phyloP scores from a whole-genome alignment of 257 asterid genomes.

The Primulina eburnea region DNA sequence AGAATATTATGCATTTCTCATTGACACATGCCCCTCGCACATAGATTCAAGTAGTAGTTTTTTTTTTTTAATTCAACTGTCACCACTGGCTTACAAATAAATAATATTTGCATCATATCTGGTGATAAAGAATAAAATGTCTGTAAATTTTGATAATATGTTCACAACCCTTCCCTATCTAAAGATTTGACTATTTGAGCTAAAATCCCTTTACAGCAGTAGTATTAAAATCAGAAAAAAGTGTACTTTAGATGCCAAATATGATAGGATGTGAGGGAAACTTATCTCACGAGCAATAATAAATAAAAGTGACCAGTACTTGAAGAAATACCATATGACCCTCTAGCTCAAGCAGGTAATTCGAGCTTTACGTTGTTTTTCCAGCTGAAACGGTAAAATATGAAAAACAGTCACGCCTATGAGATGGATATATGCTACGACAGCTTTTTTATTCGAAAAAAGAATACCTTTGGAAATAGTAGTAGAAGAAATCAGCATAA shows the following conservation, averaged over 20 bases:
- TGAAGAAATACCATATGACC: slow-evolving; percentile 1
- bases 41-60: no score
- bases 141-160: background rate
- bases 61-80: no score
- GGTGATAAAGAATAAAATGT: no score
- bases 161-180: background rate
- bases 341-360: slow-evolving; percentile 56
- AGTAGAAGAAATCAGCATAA: slow-evolving; percentile 85
- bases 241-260: background rate
- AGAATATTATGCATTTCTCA: no score
- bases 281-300: background rate
- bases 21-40: no score
- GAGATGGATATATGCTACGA: background rate
- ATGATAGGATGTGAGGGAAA: background rate
- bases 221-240: background rate
- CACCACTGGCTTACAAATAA: no score
- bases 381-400: slow-evolving; percentile 54
- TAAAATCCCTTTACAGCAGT: background rate
- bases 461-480: slow-evolving; percentile 75
- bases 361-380: slow-evolving; percentile 68
- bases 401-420: background rate
- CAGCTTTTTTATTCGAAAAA: background rate
- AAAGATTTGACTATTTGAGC: background rate
- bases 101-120: background rate
- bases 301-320: background rate